Percentiles rank a stretch among this genome's conserved stretches.
These are phyloP conservation scores for Jatropha podagrica DNA, from an alignment of 441 rosid genomes.

Conservation along the genomic window DNA sequence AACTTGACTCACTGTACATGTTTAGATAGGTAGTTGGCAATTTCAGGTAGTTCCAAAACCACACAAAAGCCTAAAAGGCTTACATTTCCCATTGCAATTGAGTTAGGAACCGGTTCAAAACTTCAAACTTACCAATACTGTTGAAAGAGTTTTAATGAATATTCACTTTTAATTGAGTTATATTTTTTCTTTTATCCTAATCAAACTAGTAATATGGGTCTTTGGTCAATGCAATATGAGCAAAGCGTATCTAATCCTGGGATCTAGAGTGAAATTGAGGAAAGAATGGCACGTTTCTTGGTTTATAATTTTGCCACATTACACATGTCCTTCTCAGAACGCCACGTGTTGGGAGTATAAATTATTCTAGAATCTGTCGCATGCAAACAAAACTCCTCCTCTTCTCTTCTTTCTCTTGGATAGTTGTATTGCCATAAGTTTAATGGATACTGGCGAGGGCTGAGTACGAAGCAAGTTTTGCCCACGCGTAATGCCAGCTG, in stretches of 20 bases:
- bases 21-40: not conserved
- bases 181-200: too few relatives aligned
- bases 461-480: not conserved
- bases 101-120: too few relatives aligned
- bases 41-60: not conserved
- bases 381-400: constrained; percentile 3
- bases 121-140: too few relatives aligned
- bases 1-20: too few relatives aligned
- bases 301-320: not conserved
- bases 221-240: too few relatives aligned
- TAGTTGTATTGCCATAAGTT: not conserved
- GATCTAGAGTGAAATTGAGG: not conserved
- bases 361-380: not conserved
- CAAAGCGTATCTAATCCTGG: too few relatives aligned
- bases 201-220: too few relatives aligned
- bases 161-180: too few relatives aligned
- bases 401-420: too few relatives aligned
- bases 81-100: too few relatives aligned
- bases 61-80: not conserved
- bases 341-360: constrained; percentile 1
- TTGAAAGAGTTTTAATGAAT: too few relatives aligned
- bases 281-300: not conserved
- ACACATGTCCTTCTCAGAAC: not conserved
- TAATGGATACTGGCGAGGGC: not conserved
- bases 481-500: constrained; percentile 42